phyloP scores from a whole-genome alignment of 2,329 filamentous ascomycete species.

The Talaromyces sp. region DNA sequence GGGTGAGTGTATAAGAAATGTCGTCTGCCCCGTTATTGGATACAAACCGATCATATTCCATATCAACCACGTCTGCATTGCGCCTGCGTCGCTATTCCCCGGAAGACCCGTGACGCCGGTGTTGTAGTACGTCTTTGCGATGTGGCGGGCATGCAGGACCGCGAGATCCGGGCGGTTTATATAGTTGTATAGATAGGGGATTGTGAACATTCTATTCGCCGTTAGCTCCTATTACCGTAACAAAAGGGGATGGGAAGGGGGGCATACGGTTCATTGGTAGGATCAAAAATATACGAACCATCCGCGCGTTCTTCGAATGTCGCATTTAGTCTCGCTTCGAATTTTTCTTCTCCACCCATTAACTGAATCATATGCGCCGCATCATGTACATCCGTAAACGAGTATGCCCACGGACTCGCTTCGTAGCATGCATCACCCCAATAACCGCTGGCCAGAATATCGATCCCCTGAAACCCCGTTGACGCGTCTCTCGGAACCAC shows the following conservation, averaged over 20 bases:
- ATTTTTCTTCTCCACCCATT: constrained; percentile 51
- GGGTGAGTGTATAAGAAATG: constrained; percentile 64
- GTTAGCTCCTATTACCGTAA: background rate
- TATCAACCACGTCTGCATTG: constrained; percentile 63
- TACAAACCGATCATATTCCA: constrained; percentile 66
- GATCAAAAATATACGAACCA: constrained; percentile 57
- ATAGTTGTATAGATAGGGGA: constrained; percentile 63
- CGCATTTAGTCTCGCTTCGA: constrained; percentile 53
- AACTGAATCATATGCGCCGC: constrained; percentile 54
- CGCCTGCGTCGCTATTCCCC: constrained; percentile 64
- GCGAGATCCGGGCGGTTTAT: constrained; percentile 56
- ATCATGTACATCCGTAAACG: constrained; percentile 70
- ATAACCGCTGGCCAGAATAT: constrained; percentile 65
- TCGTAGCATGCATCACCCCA: constrained; percentile 70
- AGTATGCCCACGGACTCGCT: constrained; percentile 70
- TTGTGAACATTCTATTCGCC: constrained; percentile 38
- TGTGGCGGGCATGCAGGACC: constrained; percentile 54
- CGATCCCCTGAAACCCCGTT: constrained; percentile 62
- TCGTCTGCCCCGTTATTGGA: constrained; percentile 55
- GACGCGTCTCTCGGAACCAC: constrained; percentile 67
- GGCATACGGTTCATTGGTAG: constrained; percentile 64
- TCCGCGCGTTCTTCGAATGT: constrained; percentile 49
- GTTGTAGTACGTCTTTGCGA: constrained; percentile 60
- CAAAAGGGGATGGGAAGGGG: constrained; percentile 1
- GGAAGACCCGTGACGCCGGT: constrained; percentile 57